Percentiles rank a stretch among this genome's conserved stretches.
These are phyloP conservation scores for Xylaria curta DNA, from an alignment of 495 filamentous ascomycete species.

Conservation along the genomic window DNA sequence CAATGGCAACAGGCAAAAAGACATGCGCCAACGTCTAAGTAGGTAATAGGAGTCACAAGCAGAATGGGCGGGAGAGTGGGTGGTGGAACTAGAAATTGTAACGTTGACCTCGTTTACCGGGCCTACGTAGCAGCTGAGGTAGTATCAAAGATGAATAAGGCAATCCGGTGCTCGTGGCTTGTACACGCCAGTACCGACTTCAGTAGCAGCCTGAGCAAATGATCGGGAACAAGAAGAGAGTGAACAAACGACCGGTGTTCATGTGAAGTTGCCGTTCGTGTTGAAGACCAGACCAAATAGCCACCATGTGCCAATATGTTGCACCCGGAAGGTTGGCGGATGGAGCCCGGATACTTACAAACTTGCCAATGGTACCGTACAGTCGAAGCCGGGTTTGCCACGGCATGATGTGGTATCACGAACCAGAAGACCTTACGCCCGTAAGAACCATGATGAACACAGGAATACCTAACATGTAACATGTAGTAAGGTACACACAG, in stretches of 20 bases:
- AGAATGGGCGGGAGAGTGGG: neutral
- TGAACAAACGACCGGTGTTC: neutral
- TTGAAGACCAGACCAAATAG: too few species aligned
- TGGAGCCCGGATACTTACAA: neutral
- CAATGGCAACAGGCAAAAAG: too few species aligned
- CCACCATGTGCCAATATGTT: too few species aligned
- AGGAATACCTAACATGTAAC: too few species aligned
- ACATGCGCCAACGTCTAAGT: too few species aligned
- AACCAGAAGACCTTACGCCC: too few species aligned
- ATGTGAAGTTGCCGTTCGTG: too few species aligned
- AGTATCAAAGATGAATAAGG: neutral
- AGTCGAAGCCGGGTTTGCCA: neutral
- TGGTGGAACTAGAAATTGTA: conserved; percentile 29
- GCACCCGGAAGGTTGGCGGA: neutral
- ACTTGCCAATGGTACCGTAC: neutral
- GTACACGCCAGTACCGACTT: too few species aligned
- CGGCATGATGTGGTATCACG: neutral
- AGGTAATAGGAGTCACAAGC: neutral
- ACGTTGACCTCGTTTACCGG: conserved; percentile 36
- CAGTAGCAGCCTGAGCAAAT: neutral
- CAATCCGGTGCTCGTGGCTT: neutral
- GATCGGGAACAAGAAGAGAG: neutral
- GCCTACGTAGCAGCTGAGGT: neutral
- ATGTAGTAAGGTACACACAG: too few species aligned
- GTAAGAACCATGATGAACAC: too few species aligned